These are phyloP conservation scores for Epithele typhae DNA, from an alignment of 768 basidiomycete species.

Conservation along the genomic window DNA sequence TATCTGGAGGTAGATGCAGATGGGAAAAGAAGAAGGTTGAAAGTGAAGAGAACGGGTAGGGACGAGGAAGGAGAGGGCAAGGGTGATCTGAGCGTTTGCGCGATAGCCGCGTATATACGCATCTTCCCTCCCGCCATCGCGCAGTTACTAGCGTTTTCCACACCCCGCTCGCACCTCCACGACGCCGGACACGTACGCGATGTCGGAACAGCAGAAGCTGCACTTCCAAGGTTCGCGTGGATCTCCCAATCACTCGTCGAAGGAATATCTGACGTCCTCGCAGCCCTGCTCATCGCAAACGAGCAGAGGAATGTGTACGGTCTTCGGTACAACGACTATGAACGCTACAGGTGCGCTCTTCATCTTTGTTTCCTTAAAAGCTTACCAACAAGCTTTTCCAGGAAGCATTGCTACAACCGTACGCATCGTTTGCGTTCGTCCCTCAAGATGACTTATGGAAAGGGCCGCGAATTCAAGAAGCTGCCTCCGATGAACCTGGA, in stretches of 20 bases:
- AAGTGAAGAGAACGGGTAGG: not conserved
- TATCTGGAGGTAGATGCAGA: not conserved
- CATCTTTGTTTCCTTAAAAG: not conserved
- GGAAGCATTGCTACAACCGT: slow-evolving; percentile 89
- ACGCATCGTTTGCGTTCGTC: slow-evolving; percentile 84
- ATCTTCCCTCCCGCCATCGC: slow-evolving; percentile 12
- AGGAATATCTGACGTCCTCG: slow-evolving; percentile 3
- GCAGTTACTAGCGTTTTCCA: slow-evolving; percentile 10
- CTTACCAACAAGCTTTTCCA: slow-evolving; percentile 24
- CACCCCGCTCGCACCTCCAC: slow-evolving; percentile 7
- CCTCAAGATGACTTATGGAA: slow-evolving; percentile 83
- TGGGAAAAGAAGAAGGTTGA: not conserved
- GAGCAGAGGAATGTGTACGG: slow-evolving; percentile 91
- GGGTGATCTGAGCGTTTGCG: no score
- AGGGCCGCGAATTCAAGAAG: slow-evolving; percentile 88
- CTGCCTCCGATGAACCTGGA: slow-evolving; percentile 61
- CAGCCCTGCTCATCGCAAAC: slow-evolving; percentile 81
- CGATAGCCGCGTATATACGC: slow-evolving; percentile 12
- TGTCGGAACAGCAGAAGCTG: slow-evolving; percentile 22
- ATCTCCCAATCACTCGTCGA: not conserved
- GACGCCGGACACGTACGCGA: slow-evolving; percentile 5
- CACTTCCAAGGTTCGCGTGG: slow-evolving; percentile 37
- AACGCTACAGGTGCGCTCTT: slow-evolving; percentile 67
- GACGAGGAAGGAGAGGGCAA: no score
- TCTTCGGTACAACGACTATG: slow-evolving; percentile 83